phyloP scores from a whole-genome alignment of 495 filamentous ascomycete genomes.

The Aspergillus haitiensis region DNA sequence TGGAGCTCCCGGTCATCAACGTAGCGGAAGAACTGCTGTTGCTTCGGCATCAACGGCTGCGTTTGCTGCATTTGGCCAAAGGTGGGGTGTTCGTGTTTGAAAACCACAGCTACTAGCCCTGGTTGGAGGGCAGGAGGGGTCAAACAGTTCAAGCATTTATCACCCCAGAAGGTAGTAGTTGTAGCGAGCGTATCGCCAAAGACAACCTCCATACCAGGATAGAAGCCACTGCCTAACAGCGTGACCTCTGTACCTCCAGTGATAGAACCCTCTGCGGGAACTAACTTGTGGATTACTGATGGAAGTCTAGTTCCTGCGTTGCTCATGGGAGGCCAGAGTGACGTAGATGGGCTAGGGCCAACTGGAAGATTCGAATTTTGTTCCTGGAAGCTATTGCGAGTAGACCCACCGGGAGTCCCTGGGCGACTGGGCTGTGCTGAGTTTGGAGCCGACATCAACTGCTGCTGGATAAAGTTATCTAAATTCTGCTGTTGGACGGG shows the following conservation, averaged over 20 bases:
- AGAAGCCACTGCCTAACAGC: conserved; percentile 76
- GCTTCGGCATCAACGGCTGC: conserved; percentile 52
- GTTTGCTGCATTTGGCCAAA: conserved; percentile 46
- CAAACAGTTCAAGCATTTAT: conserved; percentile 78
- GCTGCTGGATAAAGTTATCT: conserved; percentile 57
- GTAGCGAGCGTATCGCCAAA: conserved; percentile 79
- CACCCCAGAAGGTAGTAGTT: conserved; percentile 80
- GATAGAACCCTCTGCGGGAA: conserved; percentile 78
- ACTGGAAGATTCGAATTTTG: conserved; percentile 33
- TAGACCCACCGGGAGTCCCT: conserved; percentile 40
- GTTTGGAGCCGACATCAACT: conserved; percentile 64
- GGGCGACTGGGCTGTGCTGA: conserved; percentile 60
- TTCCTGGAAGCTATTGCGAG: conserved; percentile 50
- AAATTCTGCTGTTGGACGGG: conserved; percentile 52
- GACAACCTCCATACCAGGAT: conserved; percentile 76
- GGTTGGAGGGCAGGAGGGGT: conserved; percentile 70
- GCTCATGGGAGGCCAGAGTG: conserved; percentile 43
- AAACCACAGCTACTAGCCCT: conserved; percentile 72
- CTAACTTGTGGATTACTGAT: conserved; percentile 72
- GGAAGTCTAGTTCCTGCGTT: conserved; percentile 44
- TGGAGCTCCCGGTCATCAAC: conserved; percentile 76
- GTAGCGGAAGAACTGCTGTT: conserved; percentile 71
- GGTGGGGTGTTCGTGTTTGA: conserved; percentile 61
- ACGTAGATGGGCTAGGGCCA: conserved; percentile 35
- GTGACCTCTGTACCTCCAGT: conserved; percentile 84